These are phyloP conservation scores for Kodamaea hsintzibuensis DNA, from an alignment of 805 yeast genomes.

Conservation along the genomic window DNA sequence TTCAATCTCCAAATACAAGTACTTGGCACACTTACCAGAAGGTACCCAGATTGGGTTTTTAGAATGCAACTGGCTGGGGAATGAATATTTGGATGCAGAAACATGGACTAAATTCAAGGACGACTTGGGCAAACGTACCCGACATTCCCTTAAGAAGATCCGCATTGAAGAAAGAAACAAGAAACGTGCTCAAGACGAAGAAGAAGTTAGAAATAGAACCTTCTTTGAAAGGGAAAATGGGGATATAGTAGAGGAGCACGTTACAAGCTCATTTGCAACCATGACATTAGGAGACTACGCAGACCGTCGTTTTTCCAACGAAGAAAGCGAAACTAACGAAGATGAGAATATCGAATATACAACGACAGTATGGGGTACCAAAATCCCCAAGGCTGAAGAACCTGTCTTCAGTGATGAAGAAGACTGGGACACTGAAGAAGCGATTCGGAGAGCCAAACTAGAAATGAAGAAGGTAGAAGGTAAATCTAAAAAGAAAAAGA, in stretches of 20 bases:
- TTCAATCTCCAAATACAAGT: slow-evolving; percentile 62
- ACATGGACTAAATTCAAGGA: slow-evolving; percentile 48
- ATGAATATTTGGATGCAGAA: slow-evolving; percentile 31
- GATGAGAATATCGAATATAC: slow-evolving; percentile 23
- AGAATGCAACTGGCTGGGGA: slow-evolving; percentile 77
- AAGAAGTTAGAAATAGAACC: slow-evolving; percentile 57
- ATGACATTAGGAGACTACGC: slow-evolving; percentile 37
- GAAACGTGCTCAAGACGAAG: slow-evolving; percentile 53
- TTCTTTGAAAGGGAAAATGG: slow-evolving; percentile 63
- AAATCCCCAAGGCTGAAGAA: slow-evolving; percentile 44
- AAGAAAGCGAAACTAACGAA: not conserved
- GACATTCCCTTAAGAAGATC: slow-evolving; percentile 47
- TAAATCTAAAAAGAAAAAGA: slow-evolving; percentile 51
- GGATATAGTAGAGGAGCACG: slow-evolving; percentile 13
- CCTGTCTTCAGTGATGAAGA: slow-evolving; percentile 33
- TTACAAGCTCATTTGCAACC: slow-evolving; percentile 7
- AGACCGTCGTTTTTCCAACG: slow-evolving; percentile 12
- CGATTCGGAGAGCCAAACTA: slow-evolving; percentile 53
- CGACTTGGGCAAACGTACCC: slow-evolving; percentile 60
- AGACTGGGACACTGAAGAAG: slow-evolving; percentile 51
- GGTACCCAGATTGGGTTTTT: slow-evolving; percentile 84
- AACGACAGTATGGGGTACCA: slow-evolving; percentile 80
- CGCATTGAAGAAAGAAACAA: slow-evolving; percentile 63
- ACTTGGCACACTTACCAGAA: slow-evolving; percentile 75
- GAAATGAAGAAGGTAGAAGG: slow-evolving; percentile 37